Evolutionary conservation across 2,329 filamentous ascomycete genomes (phyloP).

Genomic region (Monilinia laxa): DNA sequence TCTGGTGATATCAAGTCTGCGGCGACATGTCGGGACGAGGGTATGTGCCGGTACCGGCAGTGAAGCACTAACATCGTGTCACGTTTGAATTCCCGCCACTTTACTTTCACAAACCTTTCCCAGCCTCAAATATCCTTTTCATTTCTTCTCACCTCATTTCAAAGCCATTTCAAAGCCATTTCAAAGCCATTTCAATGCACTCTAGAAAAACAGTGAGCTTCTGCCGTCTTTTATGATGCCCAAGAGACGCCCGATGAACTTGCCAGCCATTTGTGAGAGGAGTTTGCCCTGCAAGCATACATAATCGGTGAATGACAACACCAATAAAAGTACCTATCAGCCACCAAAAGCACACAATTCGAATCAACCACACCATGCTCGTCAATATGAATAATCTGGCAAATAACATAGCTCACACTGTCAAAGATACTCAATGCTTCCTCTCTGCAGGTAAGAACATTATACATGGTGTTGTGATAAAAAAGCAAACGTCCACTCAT

Average conservation of each 20-base stretch:
- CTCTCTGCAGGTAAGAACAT: neutral
- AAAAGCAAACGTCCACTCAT: constrained; percentile 3
- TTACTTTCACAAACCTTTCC: neutral
- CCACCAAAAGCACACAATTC: neutral
- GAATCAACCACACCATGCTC: neutral
- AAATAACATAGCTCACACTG: neutral
- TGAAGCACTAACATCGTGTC: neutral
- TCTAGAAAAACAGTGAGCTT: neutral
- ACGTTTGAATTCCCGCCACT: neutral
- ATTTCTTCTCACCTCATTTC: neutral
- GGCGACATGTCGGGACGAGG: neutral
- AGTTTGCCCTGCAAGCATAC: neutral
- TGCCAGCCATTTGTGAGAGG: neutral
- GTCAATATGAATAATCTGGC: neutral
- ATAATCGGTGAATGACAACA: constrained; percentile 5
- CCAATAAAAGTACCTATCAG: neutral
- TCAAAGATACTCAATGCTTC: neutral
- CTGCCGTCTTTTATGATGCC: neutral
- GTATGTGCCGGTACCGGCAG: neutral
- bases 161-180: neutral
- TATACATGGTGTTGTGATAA: neutral
- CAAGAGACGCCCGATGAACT: neutral
- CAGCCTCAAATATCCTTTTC: constrained; percentile 8
- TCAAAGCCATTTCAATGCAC: neutral
- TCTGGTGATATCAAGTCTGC: too few species aligned